Base-by-base conservation (phyloP, 768 basidiomycete species). In the Tephrocybe sp. region DNA sequence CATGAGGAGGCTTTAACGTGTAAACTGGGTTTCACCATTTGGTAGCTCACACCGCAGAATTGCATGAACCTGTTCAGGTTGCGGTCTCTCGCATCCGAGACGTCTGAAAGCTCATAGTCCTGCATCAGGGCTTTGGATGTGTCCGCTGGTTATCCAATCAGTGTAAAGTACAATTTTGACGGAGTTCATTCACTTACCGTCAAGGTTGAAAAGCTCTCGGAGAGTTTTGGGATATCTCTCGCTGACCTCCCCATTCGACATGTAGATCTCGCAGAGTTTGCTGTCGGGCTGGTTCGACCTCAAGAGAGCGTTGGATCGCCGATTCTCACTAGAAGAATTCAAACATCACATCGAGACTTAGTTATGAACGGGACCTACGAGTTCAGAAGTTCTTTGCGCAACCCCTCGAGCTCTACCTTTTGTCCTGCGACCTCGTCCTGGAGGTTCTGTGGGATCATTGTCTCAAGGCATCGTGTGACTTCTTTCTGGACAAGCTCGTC, bases 11-110 rank as follows among this genome's bases (percentile, higher is more conserved):
- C n/a, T n/a, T n/a, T n/a, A n/a, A 25, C n/a, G 17, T 11, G 36
- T 4, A 25, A 53, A 44, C 34, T 26, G 28, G 41, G 47, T 50
- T 70, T 66, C 63, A 82, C 82, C 77, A 80, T 71, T 65, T 79
- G 79, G 59, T 81, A 83, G 55, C 69, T 66, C n/a, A 83, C 73
- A 4, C 81, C 81, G 51, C 74, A 77, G 61, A 80, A 79, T 47
- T 75, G 77, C 72, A 84, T 78, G 62, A 85, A 73, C 25, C 65
- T 61, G 55, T 84, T 85, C 51, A 83, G 61, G 55, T 83, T 83
- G n/a, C 64, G 62, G 28, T 78, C 75, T 41, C 73, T 67, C 20
- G 66, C 66, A 11, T 73, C 73, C 0, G 71, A 68, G 5, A 72
- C 57, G 25, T 70, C 69, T 9, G 62, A 58, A 11, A 76, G 54